Conservation (phyloP, 306 rosid genomes). For the Echinosophora koreensis region DNA sequence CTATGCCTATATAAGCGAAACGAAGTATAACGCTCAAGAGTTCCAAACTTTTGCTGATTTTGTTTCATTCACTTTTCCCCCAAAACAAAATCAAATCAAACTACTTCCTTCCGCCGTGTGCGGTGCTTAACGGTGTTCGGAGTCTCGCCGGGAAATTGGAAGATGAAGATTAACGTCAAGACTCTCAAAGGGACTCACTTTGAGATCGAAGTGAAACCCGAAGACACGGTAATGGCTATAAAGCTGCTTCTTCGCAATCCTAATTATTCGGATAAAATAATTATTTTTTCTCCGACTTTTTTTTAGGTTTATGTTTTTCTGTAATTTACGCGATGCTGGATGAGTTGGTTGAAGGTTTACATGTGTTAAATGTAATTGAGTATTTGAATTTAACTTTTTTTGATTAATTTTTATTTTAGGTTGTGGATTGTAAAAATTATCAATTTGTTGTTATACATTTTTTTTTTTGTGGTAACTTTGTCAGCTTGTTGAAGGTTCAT, state of each 20-base stretch:
- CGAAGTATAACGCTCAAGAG: neutral
- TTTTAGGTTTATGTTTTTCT: slow-evolving; percentile 12
- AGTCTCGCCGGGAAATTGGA: neutral
- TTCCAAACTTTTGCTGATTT: slow-evolving; percentile 38
- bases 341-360: slow-evolving; percentile 19
- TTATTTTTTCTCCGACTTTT: neutral
- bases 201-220: slow-evolving; percentile 67
- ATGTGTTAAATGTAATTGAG: slow-evolving; percentile 30
- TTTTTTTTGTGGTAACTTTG: too few relatives aligned
- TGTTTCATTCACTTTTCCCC: slow-evolving; percentile 22
- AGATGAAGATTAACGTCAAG: slow-evolving; percentile 82
- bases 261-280: neutral
- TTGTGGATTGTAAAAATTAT: neutral
- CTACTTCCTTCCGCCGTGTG: slow-evolving; percentile 35
- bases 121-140: slow-evolving; percentile 42
- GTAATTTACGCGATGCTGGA: neutral
- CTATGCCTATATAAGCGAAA: neutral
- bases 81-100: slow-evolving; percentile 41
- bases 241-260: neutral
- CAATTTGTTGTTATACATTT: neutral
- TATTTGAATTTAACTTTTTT: neutral
- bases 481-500: too few relatives aligned
- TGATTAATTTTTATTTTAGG: neutral
- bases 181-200: slow-evolving; percentile 79
- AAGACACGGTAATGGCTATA: slow-evolving; percentile 48